Percentiles rank a stretch among this genome's conserved stretches.
Evolutionary conservation across 2,329 filamentous ascomycete species (phyloP).

Genomic region (Whalleya microplaca): DNA sequence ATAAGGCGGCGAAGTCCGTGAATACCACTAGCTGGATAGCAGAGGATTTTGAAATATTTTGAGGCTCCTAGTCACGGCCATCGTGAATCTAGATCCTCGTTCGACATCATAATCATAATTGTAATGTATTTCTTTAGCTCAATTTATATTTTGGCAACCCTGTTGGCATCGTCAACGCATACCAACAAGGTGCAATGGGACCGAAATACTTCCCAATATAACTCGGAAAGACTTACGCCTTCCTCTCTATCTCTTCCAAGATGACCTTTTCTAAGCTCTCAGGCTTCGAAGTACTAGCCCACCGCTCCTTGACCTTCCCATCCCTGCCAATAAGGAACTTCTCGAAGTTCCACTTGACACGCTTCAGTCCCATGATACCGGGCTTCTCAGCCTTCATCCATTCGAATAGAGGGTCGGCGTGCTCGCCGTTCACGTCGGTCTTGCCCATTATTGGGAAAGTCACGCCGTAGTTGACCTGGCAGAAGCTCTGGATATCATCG

Average conservation of each 20-base stretch:
- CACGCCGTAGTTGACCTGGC: constrained; percentile 93
- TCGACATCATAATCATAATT: too few species aligned
- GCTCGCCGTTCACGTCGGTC: constrained; percentile 88
- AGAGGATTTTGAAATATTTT: too few species aligned
- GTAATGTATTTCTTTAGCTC: constrained; percentile 1
- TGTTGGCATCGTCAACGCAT: constrained; percentile 33
- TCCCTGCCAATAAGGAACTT: constrained; percentile 92
- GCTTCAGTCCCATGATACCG: constrained; percentile 84
- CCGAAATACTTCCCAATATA: constrained; percentile 2
- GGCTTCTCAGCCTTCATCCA: constrained; percentile 77
- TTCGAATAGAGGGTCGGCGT: constrained; percentile 77
- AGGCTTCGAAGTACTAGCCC: constrained; percentile 88
- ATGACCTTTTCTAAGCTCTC: constrained; percentile 77
- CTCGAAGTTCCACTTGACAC: constrained; percentile 99
- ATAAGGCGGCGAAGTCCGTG: too few species aligned
- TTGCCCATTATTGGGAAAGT: constrained; percentile 91
- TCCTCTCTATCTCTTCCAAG: constrained; percentile 70
- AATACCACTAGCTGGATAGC: too few species aligned
- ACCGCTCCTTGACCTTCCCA: constrained; percentile 82
- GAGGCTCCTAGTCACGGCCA: too few species aligned
- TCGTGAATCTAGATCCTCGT: too few species aligned
- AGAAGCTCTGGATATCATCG: constrained; percentile 82
- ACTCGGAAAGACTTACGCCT: constrained; percentile 38
- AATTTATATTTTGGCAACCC: constrained; percentile 32
- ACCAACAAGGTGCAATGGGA: constrained; percentile 5